Percentiles rank a stretch among this genome's conserved stretches.
Evolutionary conservation across 495 filamentous ascomycete species (phyloP).

Genomic region (Halenospora varia): DNA sequence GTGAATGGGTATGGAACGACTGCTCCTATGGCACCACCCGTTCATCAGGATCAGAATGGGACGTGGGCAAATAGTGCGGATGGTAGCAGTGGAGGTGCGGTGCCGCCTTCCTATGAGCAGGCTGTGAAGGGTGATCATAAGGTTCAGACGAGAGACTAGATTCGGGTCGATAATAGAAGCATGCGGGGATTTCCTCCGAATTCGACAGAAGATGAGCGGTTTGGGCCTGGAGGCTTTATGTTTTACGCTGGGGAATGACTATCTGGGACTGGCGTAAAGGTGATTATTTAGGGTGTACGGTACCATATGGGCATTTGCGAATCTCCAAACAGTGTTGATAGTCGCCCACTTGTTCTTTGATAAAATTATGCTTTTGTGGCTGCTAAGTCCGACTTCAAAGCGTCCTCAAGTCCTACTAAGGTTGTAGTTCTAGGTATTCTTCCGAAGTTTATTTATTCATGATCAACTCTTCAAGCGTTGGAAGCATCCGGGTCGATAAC

Average conservation of each 20-base stretch:
- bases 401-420: no score
- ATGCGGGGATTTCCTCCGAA: neutral
- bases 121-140: conserved; percentile 80
- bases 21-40: conserved; percentile 21
- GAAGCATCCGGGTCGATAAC: no score
- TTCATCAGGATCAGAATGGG: conserved; percentile 21
- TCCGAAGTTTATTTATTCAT: no score
- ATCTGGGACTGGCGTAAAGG: conserved; percentile 9
- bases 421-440: no score
- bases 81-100: conserved; percentile 20
- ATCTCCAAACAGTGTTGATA: no score
- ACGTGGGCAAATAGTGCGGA: conserved; percentile 22
- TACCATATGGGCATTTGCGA: neutral
- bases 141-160: conserved; percentile 67
- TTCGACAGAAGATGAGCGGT: neutral
- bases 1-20: neutral
- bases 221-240: neutral
- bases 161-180: neutral
- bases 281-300: neutral
- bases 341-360: no score
- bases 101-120: conserved; percentile 25
- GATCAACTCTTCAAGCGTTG: no score
- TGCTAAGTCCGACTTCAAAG: no score
- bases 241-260: neutral
- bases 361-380: no score